Conservation (phyloP, 768 basidiomycete genomes). For the Tricholoma sp. region DNA sequence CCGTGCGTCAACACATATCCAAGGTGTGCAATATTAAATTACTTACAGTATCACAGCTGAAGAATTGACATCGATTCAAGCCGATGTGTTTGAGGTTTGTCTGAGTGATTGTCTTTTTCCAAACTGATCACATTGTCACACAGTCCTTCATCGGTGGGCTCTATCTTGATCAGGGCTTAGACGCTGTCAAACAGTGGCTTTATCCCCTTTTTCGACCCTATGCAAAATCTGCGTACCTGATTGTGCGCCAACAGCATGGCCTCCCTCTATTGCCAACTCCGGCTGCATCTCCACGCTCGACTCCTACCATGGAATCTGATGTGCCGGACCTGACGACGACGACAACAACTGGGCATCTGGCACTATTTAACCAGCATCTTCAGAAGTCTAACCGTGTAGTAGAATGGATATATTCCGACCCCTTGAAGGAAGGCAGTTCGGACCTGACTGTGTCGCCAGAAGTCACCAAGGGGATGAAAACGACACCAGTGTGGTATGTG, state of each 20-base stretch:
- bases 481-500: slow-evolving; percentile 77
- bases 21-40: slow-evolving; percentile 41
- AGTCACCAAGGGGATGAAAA: slow-evolving; percentile 38
- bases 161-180: slow-evolving; percentile 64
- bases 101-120: neutral
- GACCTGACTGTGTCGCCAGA: slow-evolving; percentile 18
- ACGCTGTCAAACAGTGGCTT: slow-evolving; percentile 55
- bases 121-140: slow-evolving; percentile 2
- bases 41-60: slow-evolving; percentile 5
- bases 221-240: slow-evolving; percentile 51
- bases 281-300: slow-evolving; percentile 16
- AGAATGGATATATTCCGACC: slow-evolving; percentile 67
- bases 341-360: slow-evolving; percentile 57
- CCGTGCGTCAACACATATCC: slow-evolving; percentile 62
- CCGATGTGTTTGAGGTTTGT: slow-evolving; percentile 75
- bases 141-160: slow-evolving; percentile 81
- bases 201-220: slow-evolving; percentile 60
- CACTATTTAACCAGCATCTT: slow-evolving; percentile 75
- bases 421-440: slow-evolving; percentile 8
- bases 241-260: slow-evolving; percentile 63
- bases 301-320: slow-evolving; percentile 15
- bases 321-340: slow-evolving; percentile 13
- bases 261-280: slow-evolving; percentile 37
- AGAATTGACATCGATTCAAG: slow-evolving; percentile 28
- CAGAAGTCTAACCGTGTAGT: slow-evolving; percentile 52